Evolutionary conservation across 768 basidiomycete genomes (phyloP).

Genomic region (Dictyophora rubrovolvata): DNA sequence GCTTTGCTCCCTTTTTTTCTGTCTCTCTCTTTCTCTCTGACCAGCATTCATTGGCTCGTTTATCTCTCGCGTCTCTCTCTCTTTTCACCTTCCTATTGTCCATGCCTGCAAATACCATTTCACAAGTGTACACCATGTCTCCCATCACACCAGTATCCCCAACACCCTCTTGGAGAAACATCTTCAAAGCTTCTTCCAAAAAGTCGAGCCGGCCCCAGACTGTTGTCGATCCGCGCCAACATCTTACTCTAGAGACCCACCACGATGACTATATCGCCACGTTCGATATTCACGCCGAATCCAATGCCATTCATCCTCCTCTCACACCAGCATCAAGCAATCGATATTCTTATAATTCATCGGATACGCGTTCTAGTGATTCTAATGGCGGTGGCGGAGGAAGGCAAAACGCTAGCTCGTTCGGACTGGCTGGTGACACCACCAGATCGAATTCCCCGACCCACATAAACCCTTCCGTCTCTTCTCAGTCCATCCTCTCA

Average conservation of each 20-base stretch:
- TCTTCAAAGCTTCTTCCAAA: slow-evolving; percentile 8
- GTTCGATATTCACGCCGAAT: slow-evolving; percentile 3
- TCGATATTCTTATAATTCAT: slow-evolving; percentile 71
- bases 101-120: background rate
- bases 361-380: slow-evolving; percentile 65
- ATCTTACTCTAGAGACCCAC: slow-evolving; percentile 10
- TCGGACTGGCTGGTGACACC: slow-evolving; percentile 1
- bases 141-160: slow-evolving; percentile 4
- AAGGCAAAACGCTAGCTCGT: background rate
- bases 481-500: slow-evolving; percentile 15
- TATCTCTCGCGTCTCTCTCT: background rate
- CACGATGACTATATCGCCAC: slow-evolving; percentile 5
- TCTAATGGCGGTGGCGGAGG: slow-evolving; percentile 22
- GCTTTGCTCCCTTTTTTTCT: background rate
- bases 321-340: slow-evolving; percentile 48
- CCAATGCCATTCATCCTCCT: slow-evolving; percentile 33
- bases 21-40: background rate
- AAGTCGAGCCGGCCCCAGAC: background rate
- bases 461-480: slow-evolving; percentile 14
- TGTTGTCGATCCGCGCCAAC: background rate
- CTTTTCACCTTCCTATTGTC: background rate
- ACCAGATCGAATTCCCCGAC: slow-evolving; percentile 20
- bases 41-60: background rate
- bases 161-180: slow-evolving; percentile 9
- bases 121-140: slow-evolving; percentile 6